phyloP scores from a whole-genome alignment of 1,284 basidiomycete species.

The Tilletia walkeri region DNA sequence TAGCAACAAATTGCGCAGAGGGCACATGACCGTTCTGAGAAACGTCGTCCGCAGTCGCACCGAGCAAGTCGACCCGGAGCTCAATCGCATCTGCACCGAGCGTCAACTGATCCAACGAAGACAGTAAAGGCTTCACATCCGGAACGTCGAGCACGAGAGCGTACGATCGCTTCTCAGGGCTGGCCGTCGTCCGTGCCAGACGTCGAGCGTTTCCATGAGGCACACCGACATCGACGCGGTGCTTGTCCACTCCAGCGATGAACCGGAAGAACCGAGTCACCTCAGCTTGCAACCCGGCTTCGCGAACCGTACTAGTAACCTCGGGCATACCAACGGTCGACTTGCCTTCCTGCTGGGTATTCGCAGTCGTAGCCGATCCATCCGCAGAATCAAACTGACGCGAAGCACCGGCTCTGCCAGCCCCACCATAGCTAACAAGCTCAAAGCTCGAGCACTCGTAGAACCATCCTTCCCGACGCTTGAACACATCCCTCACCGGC shows the following conservation, averaged over 20 bases:
- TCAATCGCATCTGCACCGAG: constrained; percentile 90
- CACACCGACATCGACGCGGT: constrained; percentile 64
- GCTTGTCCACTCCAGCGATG: constrained; percentile 72
- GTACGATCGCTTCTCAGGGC: constrained; percentile 3
- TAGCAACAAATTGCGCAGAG: constrained; percentile 70
- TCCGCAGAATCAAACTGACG: constrained; percentile 32
- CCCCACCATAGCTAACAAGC: constrained; percentile 69
- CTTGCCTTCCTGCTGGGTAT: constrained; percentile 23
- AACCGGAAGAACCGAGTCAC: constrained; percentile 78
- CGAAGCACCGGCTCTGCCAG: neutral
- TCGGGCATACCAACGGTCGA: constrained; percentile 20
- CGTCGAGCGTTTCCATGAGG: constrained; percentile 19
- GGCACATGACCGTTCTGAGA: constrained; percentile 64
- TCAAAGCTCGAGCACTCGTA: constrained; percentile 78
- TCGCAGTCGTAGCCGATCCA: constrained; percentile 32
- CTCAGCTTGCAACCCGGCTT: constrained; percentile 31
- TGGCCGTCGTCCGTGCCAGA: constrained; percentile 21
- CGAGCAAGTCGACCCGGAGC: constrained; percentile 83
- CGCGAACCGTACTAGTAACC: neutral
- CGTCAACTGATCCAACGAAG: constrained; percentile 70
- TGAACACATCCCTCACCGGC: constrained; percentile 75
- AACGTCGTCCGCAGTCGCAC: constrained; percentile 58
- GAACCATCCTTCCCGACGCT: constrained; percentile 82
- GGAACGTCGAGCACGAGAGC: constrained; percentile 19
- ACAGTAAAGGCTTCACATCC: constrained; percentile 56